Percentiles rank a stretch among this genome's conserved stretches.
Evolutionary conservation across 2,329 filamentous ascomycete species (phyloP).

Genomic region (Fusarium dlaminii): DNA sequence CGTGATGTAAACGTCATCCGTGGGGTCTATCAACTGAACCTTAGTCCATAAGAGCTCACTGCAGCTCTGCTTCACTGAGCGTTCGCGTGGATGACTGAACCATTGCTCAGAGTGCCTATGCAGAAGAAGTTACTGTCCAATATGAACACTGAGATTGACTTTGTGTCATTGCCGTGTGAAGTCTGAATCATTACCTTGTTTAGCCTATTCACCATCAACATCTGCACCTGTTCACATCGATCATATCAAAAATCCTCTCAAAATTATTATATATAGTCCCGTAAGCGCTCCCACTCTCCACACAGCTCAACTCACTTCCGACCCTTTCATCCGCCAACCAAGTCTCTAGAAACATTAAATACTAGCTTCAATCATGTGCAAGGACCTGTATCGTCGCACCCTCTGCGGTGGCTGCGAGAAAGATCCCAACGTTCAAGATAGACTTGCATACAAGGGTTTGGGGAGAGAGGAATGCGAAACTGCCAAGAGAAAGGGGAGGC

Average conservation of each 20-base stretch:
- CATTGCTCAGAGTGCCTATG: neutral
- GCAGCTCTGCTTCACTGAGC: neutral
- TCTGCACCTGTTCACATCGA: neutral
- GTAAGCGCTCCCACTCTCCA: accelerated
- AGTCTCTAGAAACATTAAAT: accelerated
- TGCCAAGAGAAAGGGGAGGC: neutral
- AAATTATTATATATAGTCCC: neutral
- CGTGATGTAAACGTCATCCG: neutral
- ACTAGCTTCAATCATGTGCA: neutral
- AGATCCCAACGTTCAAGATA: accelerated
- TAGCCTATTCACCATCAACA: accelerated
- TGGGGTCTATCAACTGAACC: neutral
- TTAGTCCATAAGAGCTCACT: neutral
- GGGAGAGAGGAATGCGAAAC: neutral
- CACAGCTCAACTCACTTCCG: accelerated
- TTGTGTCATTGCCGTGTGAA: too few relatives aligned
- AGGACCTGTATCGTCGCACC: neutral
- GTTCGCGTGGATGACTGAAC: too few relatives aligned
- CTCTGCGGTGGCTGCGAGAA: neutral
- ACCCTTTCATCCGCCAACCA: neutral
- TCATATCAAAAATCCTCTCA: accelerated
- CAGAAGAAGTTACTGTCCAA: accelerated
- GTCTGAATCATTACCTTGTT: neutral
- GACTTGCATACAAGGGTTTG: accelerated
- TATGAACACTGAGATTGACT: neutral